These are phyloP conservation scores for Eimeria acervulina DNA, from an alignment of 169 alveolate species.

Conservation along the genomic window DNA sequence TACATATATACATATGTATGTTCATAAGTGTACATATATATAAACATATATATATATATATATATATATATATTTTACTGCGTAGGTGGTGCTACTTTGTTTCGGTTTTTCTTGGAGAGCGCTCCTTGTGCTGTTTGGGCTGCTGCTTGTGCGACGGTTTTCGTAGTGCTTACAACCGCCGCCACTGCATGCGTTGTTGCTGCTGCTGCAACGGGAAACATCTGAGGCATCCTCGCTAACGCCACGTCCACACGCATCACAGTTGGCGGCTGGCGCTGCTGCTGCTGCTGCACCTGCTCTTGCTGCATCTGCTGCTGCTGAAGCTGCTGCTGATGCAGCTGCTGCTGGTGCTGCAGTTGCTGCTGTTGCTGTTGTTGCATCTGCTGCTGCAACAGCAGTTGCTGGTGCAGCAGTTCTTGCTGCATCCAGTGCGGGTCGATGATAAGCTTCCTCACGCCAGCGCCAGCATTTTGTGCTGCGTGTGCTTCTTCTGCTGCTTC, in stretches of 20 bases:
- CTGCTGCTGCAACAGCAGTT: neutral
- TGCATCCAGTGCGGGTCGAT: neutral
- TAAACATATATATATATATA: too few relatives aligned
- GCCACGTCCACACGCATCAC: slow-evolving; percentile 30
- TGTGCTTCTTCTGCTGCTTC: too few relatives aligned
- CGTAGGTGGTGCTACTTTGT: neutral
- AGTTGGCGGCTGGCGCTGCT: slow-evolving; percentile 12
- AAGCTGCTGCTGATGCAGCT: neutral
- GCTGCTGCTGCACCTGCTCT: neutral
- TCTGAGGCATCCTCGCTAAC: slow-evolving; percentile 3
- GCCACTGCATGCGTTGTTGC: neutral
- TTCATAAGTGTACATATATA: too few relatives aligned
- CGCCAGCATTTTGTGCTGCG: neutral
- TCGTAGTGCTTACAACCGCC: neutral
- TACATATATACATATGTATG: too few relatives aligned
- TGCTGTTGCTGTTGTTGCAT: slow-evolving; percentile 20
- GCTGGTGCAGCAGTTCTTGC: neutral
- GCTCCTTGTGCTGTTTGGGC: neutral
- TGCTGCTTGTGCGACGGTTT: neutral
- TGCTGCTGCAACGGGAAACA: slow-evolving; percentile 49
- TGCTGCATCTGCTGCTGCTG: neutral
- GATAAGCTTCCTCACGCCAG: neutral
- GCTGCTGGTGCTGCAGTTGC: slow-evolving; percentile 2
- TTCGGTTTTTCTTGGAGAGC: neutral
- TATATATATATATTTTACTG: neutral